These are phyloP conservation scores for Sporothrix variecibatus DNA, from an alignment of 2,329 filamentous ascomycete species.

Conservation along the genomic window DNA sequence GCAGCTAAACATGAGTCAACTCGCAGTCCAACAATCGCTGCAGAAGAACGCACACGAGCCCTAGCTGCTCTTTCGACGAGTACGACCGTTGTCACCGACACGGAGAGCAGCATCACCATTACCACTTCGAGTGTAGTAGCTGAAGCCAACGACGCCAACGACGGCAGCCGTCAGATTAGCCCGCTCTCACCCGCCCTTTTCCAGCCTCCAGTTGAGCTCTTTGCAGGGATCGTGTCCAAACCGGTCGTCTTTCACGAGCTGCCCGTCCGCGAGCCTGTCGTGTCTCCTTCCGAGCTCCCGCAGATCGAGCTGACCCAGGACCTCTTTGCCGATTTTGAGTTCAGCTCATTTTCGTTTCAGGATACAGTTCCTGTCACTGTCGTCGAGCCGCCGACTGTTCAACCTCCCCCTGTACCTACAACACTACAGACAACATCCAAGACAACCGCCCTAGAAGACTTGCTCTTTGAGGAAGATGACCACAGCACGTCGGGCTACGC, in stretches of 20 bases:
- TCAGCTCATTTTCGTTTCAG: constrained; percentile 42
- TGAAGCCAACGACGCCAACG: neutral
- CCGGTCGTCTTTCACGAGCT: neutral
- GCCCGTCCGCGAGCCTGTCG: neutral
- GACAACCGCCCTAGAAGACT: constrained; percentile 49
- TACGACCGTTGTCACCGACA: neutral
- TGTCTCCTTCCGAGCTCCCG: constrained; percentile 7
- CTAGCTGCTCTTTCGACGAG: constrained; percentile 24
- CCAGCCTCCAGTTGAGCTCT: neutral
- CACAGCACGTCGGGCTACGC: constrained; percentile 40
- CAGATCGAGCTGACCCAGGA: constrained; percentile 26
- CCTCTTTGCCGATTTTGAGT: constrained; percentile 35
- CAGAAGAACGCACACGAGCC: constrained; percentile 20
- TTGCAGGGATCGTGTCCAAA: neutral
- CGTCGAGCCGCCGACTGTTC: constrained; percentile 30
- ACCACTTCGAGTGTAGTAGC: neutral
- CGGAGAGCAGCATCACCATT: neutral
- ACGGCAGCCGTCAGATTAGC: neutral
- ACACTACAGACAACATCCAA: constrained; percentile 51
- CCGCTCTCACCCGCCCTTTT: neutral
- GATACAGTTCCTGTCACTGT: constrained; percentile 24
- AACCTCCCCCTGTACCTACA: constrained; percentile 36
- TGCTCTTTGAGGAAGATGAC: constrained; percentile 51
- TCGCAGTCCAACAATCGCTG: neutral
- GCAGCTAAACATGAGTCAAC: neutral